Percentiles rank a stretch among this genome's conserved stretches.
Conservation (phyloP, 371 early-diverging fungal genomes). For the Mortierella sp. region DNA sequence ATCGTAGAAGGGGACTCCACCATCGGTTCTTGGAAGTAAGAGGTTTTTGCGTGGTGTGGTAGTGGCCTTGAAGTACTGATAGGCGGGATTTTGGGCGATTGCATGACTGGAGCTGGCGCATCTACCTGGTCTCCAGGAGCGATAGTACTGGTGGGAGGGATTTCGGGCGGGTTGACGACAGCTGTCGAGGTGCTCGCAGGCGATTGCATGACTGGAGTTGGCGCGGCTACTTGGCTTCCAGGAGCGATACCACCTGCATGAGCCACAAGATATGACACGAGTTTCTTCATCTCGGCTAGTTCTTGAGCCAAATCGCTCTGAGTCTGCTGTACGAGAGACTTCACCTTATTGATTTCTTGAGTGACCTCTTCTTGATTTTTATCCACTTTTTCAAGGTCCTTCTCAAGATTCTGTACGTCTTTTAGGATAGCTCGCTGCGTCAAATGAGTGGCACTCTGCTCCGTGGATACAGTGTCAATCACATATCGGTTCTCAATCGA, state of each 20-base stretch:
- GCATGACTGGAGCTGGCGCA: too few relatives aligned
- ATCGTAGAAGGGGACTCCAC: neutral
- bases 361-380: constrained; percentile 24
- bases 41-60: too few relatives aligned
- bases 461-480: constrained; percentile 25
- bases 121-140: too few relatives aligned
- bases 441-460: constrained; percentile 25
- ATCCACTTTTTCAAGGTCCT: constrained; percentile 18
- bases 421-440: constrained; percentile 24
- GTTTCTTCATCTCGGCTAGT: constrained; percentile 13
- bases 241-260: neutral
- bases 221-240: constrained; percentile 5
- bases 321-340: neutral
- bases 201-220: neutral
- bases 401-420: constrained; percentile 22
- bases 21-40: too few relatives aligned
- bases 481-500: constrained; percentile 54
- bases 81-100: too few relatives aligned
- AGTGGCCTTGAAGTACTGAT: too few relatives aligned
- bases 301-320: constrained; percentile 12
- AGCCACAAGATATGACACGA: neutral
- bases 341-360: constrained; percentile 19
- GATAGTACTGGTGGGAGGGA: neutral
- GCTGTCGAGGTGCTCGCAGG: neutral
- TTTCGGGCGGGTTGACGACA: neutral